phyloP scores from a whole-genome alignment of 306 rosid genomes.

The Gastrolobium bilobum region DNA sequence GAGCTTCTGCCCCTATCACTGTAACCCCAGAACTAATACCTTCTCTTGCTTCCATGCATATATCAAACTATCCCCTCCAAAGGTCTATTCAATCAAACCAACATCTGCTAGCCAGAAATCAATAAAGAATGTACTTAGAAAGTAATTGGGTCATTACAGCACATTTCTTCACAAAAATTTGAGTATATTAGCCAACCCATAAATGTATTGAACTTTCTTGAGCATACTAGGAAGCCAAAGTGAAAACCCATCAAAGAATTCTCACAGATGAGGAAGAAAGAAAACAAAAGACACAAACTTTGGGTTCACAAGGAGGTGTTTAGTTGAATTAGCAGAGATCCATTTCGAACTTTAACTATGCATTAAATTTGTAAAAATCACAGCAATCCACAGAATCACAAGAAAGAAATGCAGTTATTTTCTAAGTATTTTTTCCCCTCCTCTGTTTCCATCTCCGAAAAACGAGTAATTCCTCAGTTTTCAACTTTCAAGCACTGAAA shows the following conservation, averaged over 20 bases:
- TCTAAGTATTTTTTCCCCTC: neutral
- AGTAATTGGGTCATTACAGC: neutral
- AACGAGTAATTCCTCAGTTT: conserved; percentile 5
- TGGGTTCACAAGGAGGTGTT: conserved; percentile 28
- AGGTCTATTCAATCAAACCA: conserved; percentile 43
- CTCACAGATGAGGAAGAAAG: conserved; percentile 19
- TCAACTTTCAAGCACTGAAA: conserved; percentile 43
- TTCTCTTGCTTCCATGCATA: conserved; percentile 78
- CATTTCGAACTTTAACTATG: conserved; percentile 24
- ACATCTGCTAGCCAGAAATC: conserved; percentile 56
- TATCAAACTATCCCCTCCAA: conserved; percentile 35
- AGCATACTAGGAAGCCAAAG: conserved; percentile 37
- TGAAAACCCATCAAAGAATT: conserved; percentile 44
- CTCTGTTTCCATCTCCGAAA: neutral
- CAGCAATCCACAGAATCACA: conserved; percentile 20
- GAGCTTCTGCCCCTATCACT: conserved; percentile 87
- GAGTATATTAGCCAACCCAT: conserved; percentile 17
- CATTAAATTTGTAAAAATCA: conserved; percentile 18
- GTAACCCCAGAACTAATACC: conserved; percentile 75
- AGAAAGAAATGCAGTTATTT: conserved; percentile 25
- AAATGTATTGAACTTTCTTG: conserved; percentile 28
- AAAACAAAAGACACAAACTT: conserved; percentile 17
- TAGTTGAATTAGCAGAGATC: conserved; percentile 41
- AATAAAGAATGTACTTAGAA: conserved; percentile 9
- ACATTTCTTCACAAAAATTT: neutral